phyloP scores from a whole-genome alignment of 1,139 yeast genomes.

The Candida sojae region DNA sequence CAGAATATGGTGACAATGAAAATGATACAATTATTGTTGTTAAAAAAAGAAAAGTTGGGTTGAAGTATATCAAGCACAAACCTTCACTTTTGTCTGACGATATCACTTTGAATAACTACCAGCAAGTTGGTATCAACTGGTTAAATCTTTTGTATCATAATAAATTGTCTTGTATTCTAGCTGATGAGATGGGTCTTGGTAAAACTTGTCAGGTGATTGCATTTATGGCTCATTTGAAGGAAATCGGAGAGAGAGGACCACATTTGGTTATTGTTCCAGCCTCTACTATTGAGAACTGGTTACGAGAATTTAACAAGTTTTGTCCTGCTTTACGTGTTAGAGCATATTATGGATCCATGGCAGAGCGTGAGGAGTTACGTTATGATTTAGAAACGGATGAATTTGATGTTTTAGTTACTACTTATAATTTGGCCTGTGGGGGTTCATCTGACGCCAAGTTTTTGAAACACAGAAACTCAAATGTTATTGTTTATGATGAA shows the following conservation, averaged over 20 bases:
- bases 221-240: slow-evolving; percentile 83
- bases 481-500: slow-evolving; percentile 92
- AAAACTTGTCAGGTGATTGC: slow-evolving; percentile 95
- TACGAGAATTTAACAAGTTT: slow-evolving; percentile 88
- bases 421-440: slow-evolving; percentile 90
- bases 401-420: slow-evolving; percentile 90
- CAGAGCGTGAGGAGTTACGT: slow-evolving; percentile 83
- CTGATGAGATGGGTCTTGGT: slow-evolving; percentile 98
- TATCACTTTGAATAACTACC: slow-evolving; percentile 78
- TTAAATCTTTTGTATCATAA: slow-evolving; percentile 74
- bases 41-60: slow-evolving; percentile 22
- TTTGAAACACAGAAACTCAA: slow-evolving; percentile 70
- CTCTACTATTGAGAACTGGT: slow-evolving; percentile 95
- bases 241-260: slow-evolving; percentile 91
- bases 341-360: slow-evolving; percentile 89
- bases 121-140: slow-evolving; percentile 97
- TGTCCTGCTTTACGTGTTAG: slow-evolving; percentile 81
- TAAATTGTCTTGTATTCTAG: slow-evolving; percentile 85
- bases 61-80: slow-evolving; percentile 63
- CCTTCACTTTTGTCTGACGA: slow-evolving; percentile 68
- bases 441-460: slow-evolving; percentile 80
- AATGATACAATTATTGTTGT: slow-evolving; percentile 34
- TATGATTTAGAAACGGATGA: slow-evolving; percentile 58
- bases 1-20: slow-evolving; percentile 28
- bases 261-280: slow-evolving; percentile 94